Conservation (phyloP, 345 rosid genomes). For the Camelina neglecta region DNA sequence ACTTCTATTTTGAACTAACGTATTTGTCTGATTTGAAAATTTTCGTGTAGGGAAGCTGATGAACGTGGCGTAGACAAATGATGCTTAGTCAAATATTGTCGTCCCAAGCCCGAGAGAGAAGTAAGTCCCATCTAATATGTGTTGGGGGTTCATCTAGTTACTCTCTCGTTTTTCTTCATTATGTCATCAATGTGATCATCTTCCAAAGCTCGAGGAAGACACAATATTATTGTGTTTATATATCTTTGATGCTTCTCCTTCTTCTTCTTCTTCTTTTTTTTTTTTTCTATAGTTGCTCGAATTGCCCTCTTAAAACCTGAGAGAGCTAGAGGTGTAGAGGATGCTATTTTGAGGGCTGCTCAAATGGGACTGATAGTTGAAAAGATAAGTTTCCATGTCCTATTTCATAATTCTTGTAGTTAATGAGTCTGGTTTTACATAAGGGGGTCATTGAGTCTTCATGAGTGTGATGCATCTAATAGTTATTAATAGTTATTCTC, state of each 20-base stretch:
- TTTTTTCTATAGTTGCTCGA: slow-evolving; percentile 65
- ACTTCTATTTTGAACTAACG: background rate
- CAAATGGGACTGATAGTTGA: slow-evolving; percentile 95
- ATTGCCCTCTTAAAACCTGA: slow-evolving; percentile 98
- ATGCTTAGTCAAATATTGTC: slow-evolving; percentile 95
- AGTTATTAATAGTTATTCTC: too few relatives aligned
- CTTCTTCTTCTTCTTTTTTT: too few relatives aligned
- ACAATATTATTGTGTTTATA: background rate
- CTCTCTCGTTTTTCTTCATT: slow-evolving; percentile 6
- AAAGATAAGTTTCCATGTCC: slow-evolving; percentile 59
- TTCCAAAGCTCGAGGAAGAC: background rate
- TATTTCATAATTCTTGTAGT: background rate
- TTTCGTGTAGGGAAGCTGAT: slow-evolving; percentile 79
- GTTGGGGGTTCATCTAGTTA: slow-evolving; percentile 20
- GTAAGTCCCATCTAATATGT: slow-evolving; percentile 51
- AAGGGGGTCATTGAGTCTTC: too few relatives aligned
- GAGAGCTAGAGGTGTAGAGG: slow-evolving; percentile 95
- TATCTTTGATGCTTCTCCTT: slow-evolving; percentile 19
- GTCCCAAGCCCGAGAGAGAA: slow-evolving; percentile 84
- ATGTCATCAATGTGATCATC: background rate
- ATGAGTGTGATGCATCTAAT: too few relatives aligned
- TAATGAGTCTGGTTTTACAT: too few relatives aligned
- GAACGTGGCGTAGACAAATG: slow-evolving; percentile 90
- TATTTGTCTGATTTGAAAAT: slow-evolving; percentile 12
- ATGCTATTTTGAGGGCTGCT: slow-evolving; percentile 84